These are phyloP conservation scores for Turritis glabra DNA, from an alignment of 345 rosid species.

Conservation along the genomic window DNA sequence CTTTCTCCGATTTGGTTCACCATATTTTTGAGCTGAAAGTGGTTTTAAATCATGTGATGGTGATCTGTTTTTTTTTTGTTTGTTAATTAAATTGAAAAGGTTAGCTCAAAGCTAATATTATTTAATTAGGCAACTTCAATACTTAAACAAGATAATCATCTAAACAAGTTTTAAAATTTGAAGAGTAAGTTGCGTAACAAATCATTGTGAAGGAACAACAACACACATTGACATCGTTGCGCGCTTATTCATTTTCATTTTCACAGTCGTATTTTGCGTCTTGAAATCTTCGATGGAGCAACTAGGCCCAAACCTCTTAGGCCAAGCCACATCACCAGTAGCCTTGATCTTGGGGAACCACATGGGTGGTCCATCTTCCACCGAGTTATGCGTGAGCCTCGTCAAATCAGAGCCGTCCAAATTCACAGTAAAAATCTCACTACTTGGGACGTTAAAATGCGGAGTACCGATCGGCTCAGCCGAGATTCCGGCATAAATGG, in stretches of 20 bases:
- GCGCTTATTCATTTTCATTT: constrained; percentile 6
- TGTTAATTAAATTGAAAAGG: neutral
- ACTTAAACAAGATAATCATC: neutral
- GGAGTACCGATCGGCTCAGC: constrained; percentile 86
- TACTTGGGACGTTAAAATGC: constrained; percentile 72
- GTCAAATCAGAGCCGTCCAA: constrained; percentile 76
- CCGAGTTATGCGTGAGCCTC: constrained; percentile 78
- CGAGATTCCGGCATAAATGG: constrained; percentile 69
- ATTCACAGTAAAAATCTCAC: constrained; percentile 71
- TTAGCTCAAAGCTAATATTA: neutral
- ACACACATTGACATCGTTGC: constrained; percentile 8
- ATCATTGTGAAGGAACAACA: constrained; percentile 11
- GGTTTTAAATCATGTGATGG: too few species aligned
- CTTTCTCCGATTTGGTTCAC: too few species aligned
- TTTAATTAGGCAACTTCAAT: neutral
- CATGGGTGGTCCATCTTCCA: constrained; percentile 78
- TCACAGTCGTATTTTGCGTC: constrained; percentile 42
- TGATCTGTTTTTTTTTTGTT: too few species aligned
- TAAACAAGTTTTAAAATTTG: neutral
- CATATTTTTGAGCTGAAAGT: too few species aligned
- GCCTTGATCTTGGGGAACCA: constrained; percentile 59
- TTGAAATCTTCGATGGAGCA: constrained; percentile 72
- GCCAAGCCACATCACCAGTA: constrained; percentile 58
- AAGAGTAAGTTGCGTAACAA: neutral
- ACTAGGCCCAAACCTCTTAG: constrained; percentile 39